Percentiles rank a stretch among this genome's conserved stretches.
Conservation (phyloP, 1,284 basidiomycete genomes). For the Malassezia sympodialis region DNA sequence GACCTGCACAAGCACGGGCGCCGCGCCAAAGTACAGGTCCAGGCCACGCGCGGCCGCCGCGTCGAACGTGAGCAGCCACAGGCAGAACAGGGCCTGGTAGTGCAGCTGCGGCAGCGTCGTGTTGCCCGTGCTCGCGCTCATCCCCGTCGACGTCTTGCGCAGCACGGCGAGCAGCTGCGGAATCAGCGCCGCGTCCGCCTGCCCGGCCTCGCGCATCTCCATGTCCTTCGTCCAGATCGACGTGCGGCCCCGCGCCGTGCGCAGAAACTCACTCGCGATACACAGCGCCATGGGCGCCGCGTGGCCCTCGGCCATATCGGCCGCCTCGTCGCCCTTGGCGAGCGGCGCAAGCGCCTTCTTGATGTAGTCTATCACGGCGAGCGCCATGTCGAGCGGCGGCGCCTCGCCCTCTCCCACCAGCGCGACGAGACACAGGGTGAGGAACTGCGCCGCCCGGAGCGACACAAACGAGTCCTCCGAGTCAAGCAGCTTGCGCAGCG, state of each 20-base stretch:
- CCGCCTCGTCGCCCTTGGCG: neutral
- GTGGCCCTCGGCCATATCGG: conserved; percentile 50
- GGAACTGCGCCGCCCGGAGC: conserved; percentile 74
- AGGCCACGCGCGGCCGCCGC: conserved; percentile 70
- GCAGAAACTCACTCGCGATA: conserved; percentile 73
- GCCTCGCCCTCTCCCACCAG: conserved; percentile 9
- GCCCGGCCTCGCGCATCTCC: neutral
- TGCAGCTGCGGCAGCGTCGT: conserved; percentile 64
- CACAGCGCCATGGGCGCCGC: conserved; percentile 82
- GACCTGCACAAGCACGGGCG: conserved; percentile 73
- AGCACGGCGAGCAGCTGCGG: conserved; percentile 6
- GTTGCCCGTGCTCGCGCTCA: neutral
- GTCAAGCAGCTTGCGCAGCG: conserved; percentile 72
- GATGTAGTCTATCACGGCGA: conserved; percentile 12
- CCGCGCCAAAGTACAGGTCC: conserved; percentile 80
- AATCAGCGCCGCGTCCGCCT: neutral
- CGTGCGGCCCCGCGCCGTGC: conserved; percentile 64
- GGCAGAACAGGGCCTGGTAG: conserved; percentile 81
- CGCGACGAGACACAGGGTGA: conserved; percentile 48
- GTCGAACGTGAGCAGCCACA: conserved; percentile 91
- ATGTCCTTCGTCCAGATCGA: conserved; percentile 48
- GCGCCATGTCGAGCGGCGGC: neutral
- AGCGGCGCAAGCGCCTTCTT: neutral
- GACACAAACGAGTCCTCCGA: conserved; percentile 87
- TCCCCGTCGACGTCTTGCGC: neutral